Base-by-base conservation (phyloP, 2,329 filamentous ascomycete genomes). In the Epichloe festucae region DNA sequence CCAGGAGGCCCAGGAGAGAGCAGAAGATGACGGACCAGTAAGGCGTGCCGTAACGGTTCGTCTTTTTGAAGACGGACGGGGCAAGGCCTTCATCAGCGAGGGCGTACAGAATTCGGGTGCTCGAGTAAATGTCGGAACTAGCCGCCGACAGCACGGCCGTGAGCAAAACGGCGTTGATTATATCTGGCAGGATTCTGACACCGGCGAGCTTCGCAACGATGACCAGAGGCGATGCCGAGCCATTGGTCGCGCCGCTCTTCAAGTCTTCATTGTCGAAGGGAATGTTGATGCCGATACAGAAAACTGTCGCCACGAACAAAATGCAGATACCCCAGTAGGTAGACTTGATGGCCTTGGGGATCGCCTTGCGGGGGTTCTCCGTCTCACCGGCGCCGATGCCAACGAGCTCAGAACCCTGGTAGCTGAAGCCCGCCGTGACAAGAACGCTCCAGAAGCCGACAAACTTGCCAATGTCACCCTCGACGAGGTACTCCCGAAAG, bases 311-410 rank as follows among this genome's bases (percentile, higher is more conserved):
- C 48, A 83, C 70, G 65, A 86, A 89, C 57, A 89, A 76, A 56
- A 76, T 70, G 49, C 89, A 75, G 57, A 90, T 87, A 52, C 84
- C 79, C 75, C 81, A 87, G 66, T 87, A 89, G 0, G 85, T 87
- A 69, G 80, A 84, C 49, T 79, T 78, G 60, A 89, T 87, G 23
- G 86, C 86, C 12, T 73, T 71, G 0, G 87, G 87, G 48, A 91
- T 83, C 15, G 78, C 82, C 67, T 82, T 84, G 58, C 78, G 76
- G 5, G 86, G 87, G 62, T 89, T 81, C 46, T 78, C 76, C 7
- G 84, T 84, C 69, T 91, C 87, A 54, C 85, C 86, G 4, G 86
- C 86, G n/a, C 83, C 84, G 46, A 91, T 80, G 55, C 82, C 86
- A 8, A 89, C 85, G 15, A 89, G 75, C 67, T 90, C 87, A 2